Conservation (phyloP, 805 yeast genomes). For the Sugiyamaella chiloensis region DNA sequence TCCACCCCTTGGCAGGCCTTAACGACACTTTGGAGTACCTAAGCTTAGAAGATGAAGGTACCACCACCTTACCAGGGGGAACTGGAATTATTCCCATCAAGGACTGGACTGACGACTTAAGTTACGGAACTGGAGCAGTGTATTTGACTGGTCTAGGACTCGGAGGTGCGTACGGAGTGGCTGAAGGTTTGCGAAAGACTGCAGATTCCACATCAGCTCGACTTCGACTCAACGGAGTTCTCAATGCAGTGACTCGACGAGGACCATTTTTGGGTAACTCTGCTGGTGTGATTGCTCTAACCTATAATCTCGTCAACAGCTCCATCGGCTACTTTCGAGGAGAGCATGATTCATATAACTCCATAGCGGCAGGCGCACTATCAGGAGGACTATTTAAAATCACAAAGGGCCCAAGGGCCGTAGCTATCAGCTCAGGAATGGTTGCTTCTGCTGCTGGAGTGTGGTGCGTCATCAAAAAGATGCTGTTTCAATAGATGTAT, state of each 20-base stretch:
- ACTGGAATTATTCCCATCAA: slow-evolving; percentile 92
- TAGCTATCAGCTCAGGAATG: slow-evolving; percentile 80
- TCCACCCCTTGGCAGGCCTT: slow-evolving; percentile 91
- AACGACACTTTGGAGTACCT: slow-evolving; percentile 77
- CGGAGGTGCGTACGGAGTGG: slow-evolving; percentile 87
- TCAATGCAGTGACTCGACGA: slow-evolving; percentile 88
- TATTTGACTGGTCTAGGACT: slow-evolving; percentile 76
- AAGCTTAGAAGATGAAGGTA: slow-evolving; percentile 81
- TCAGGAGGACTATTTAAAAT: slow-evolving; percentile 91
- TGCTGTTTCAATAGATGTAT: slow-evolving; percentile 19
- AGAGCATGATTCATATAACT: slow-evolving; percentile 80
- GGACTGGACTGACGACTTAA: slow-evolving; percentile 95
- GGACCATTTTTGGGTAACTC: slow-evolving; percentile 96
- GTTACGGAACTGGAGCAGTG: slow-evolving; percentile 96
- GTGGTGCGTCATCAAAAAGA: slow-evolving; percentile 79
- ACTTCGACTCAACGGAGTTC: slow-evolving; percentile 80
- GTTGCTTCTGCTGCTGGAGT: slow-evolving; percentile 88
- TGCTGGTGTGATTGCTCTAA: slow-evolving; percentile 89
- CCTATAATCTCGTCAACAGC: slow-evolving; percentile 82
- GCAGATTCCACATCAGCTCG: slow-evolving; percentile 75
- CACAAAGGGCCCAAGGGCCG: slow-evolving; percentile 79
- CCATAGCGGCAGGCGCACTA: slow-evolving; percentile 83
- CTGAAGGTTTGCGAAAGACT: slow-evolving; percentile 77
- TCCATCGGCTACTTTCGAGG: slow-evolving; percentile 78
- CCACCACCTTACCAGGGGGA: slow-evolving; percentile 77